Conservation (phyloP, 176 grass and related monocot genomes). For the Aegilops longissima region DNA sequence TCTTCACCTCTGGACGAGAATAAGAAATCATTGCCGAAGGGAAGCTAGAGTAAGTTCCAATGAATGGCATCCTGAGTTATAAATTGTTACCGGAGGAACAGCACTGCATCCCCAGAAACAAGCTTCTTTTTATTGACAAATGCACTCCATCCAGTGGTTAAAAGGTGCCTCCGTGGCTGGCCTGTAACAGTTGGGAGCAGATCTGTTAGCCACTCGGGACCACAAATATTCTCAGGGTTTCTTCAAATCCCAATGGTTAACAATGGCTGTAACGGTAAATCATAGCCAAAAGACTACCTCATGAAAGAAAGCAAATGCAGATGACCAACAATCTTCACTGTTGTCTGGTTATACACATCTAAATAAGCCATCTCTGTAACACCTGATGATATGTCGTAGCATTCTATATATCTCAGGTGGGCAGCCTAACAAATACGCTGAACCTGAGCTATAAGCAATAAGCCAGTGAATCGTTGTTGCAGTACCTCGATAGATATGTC, state of each 20-base stretch:
- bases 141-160: slow-evolving; percentile 99
- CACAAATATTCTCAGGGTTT: neutral
- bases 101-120: slow-evolving; percentile 78
- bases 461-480: neutral
- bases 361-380: neutral
- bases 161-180: slow-evolving; percentile 92
- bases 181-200: slow-evolving; percentile 50
- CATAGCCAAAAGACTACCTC: neutral
- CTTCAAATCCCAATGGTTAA: slow-evolving; percentile 1
- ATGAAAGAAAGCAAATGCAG: slow-evolving; percentile 15
- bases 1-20: slow-evolving; percentile 66
- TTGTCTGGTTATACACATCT: neutral
- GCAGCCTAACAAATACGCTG: neutral
- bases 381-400: neutral
- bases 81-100: slow-evolving; percentile 73
- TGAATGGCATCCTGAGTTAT: neutral
- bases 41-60: neutral
- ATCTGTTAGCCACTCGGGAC: slow-evolving; percentile 18
- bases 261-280: neutral
- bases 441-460: slow-evolving; percentile 3
- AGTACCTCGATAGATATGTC: slow-evolving; percentile 96
- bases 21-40: slow-evolving; percentile 7
- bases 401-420: neutral
- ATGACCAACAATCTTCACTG: neutral
- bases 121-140: slow-evolving; percentile 99